Conservation (phyloP, 768 basidiomycete genomes). For the Sporobolomyces phaffii region DNA sequence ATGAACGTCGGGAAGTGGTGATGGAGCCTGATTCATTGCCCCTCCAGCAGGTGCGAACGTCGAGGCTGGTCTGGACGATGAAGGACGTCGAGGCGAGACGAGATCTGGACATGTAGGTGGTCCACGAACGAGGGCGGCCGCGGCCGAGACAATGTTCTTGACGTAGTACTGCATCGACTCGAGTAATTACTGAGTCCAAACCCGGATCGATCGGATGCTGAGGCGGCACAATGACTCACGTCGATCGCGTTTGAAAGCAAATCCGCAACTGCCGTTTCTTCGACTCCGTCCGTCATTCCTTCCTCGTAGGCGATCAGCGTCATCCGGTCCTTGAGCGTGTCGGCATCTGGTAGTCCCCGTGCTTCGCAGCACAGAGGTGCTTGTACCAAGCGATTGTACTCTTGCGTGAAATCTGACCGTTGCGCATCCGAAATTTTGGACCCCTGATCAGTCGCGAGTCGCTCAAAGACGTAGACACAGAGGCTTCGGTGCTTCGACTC, state of each 20-base stretch:
- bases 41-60: constrained; percentile 13
- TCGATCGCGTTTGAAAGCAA: constrained; percentile 30
- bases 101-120: not conserved
- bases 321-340: constrained; percentile 34
- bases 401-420: constrained; percentile 23
- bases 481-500: no score
- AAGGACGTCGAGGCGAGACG: not conserved
- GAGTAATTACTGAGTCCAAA: not conserved
- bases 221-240: constrained; percentile 12
- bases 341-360: constrained; percentile 23
- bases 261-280: not conserved
- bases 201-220: no score
- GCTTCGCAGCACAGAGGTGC: constrained; percentile 36
- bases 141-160: constrained; percentile 24
- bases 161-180: constrained; percentile 24
- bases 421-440: no score
- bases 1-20: not conserved
- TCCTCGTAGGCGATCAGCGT: constrained; percentile 26
- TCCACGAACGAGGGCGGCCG: constrained; percentile 30
- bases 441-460: no score
- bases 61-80: constrained; percentile 6
- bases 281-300: constrained; percentile 24
- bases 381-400: constrained; percentile 29
- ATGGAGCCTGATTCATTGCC: not conserved
- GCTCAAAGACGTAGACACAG: no score